These are phyloP conservation scores for Cryptosporidium parvum DNA, from an alignment of 169 alveolate species.

Conservation along the genomic window DNA sequence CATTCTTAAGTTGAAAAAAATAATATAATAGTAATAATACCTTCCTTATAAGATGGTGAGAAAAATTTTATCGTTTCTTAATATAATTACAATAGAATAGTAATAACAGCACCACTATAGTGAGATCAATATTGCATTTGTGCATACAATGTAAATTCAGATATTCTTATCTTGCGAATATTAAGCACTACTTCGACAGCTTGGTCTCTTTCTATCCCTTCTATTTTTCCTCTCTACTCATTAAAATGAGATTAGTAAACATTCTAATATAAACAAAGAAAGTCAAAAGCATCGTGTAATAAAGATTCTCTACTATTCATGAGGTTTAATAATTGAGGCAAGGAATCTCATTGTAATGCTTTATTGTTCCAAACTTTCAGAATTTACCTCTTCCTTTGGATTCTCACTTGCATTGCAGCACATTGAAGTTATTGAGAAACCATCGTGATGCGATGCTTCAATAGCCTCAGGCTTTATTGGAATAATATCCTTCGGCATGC, in stretches of 20 bases:
- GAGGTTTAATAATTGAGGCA: not conserved
- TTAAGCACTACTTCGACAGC: not conserved
- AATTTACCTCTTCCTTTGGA: slow-evolving; percentile 33
- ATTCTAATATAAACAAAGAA: not conserved
- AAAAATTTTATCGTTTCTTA: not conserved
- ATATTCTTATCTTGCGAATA: not conserved
- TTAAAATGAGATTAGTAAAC: not conserved
- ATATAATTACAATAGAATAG: slow-evolving; percentile 9
- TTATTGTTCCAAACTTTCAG: slow-evolving; percentile 25
- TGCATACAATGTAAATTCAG: not conserved
- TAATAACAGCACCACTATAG: not conserved
- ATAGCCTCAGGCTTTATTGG: slow-evolving; percentile 69
- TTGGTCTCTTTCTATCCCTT: not conserved
- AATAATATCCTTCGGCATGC: slow-evolving; percentile 68
- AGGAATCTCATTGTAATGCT: not conserved
- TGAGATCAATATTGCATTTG: not conserved
- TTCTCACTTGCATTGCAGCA: slow-evolving; percentile 73
- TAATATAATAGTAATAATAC: not conserved
- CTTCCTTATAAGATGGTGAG: slow-evolving; percentile 16
- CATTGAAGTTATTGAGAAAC: slow-evolving; percentile 59
- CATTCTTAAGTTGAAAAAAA: not conserved
- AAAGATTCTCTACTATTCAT: not conserved
- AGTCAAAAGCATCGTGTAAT: not conserved
- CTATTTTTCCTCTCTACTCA: not conserved
- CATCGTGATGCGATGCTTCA: slow-evolving; percentile 70